These are phyloP conservation scores for Coemansia pectinata DNA, from an alignment of 192 early-diverging fungal genomes.

Conservation along the genomic window DNA sequence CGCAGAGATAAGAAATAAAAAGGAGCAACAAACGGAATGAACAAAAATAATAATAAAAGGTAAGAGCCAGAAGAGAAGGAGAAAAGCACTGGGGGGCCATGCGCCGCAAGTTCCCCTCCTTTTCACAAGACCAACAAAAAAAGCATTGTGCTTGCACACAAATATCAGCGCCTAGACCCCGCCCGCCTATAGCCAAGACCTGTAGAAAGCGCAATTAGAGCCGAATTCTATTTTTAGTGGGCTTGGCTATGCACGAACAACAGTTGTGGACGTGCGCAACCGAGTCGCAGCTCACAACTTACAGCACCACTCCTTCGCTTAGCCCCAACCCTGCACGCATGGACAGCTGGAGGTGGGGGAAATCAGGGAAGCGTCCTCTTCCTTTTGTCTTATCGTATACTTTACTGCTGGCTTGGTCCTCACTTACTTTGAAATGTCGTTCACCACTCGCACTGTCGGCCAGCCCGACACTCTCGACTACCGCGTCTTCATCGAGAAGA, in stretches of 20 bases:
- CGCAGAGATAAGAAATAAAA: not conserved
- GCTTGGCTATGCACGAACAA: not conserved
- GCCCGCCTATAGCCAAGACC: not conserved
- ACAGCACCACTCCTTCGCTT: too few species aligned
- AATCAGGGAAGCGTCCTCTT: not conserved
- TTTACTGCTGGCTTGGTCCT: not conserved
- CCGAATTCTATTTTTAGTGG: not conserved
- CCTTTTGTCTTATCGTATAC: not conserved
- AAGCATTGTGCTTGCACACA: not conserved
- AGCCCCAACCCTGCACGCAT: slow-evolving; percentile 1
- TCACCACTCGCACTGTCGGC: slow-evolving; percentile 81
- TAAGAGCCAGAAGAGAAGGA: not conserved
- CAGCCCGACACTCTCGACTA: slow-evolving; percentile 84
- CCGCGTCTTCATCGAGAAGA: slow-evolving; percentile 82
- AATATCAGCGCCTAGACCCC: too few species aligned
- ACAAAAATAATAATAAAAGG: not conserved
- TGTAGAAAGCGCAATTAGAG: not conserved
- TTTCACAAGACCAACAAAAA: not conserved
- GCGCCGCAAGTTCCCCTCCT: not conserved
- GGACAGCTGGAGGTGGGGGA: not conserved
- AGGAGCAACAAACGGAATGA: not conserved
- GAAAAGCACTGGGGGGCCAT: not conserved
- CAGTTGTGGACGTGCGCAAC: not conserved
- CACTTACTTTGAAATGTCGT: slow-evolving; percentile 38
- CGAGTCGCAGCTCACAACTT: not conserved